These are phyloP conservation scores for Graphium sp. DNA, from an alignment of 2,329 filamentous ascomycete genomes.

Conservation along the genomic window DNA sequence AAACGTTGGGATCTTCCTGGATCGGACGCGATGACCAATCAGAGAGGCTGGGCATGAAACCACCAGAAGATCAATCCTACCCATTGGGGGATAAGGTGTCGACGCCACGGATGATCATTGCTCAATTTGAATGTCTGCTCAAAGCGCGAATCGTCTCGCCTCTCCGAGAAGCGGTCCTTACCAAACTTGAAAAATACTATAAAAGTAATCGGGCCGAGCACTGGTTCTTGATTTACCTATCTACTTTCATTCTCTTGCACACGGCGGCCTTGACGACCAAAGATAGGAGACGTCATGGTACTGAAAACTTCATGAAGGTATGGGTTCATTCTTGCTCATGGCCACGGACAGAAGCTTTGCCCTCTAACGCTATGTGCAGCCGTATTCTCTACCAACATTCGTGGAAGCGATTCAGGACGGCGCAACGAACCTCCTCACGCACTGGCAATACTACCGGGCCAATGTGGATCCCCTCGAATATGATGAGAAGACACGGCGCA, in stretches of 20 bases:
- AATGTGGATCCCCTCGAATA: constrained; percentile 12
- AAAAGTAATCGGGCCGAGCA: constrained; percentile 12
- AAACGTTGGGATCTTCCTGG: constrained; percentile 25
- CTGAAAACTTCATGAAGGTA: constrained; percentile 14
- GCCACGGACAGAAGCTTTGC: constrained; percentile 1
- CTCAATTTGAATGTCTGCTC: constrained; percentile 26
- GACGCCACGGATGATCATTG: constrained; percentile 24
- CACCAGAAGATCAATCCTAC: constrained; percentile 17
- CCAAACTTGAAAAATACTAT: constrained; percentile 16
- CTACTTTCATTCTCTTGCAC: constrained; percentile 6
- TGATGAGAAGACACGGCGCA: constrained; percentile 10
- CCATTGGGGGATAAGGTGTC: constrained; percentile 20
- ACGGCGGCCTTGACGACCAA: constrained; percentile 19
- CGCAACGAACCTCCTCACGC: constrained; percentile 25
- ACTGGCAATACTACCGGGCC: constrained; percentile 34
- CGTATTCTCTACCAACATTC: constrained; percentile 20
- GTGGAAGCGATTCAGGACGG: constrained; percentile 26
- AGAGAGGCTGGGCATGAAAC: constrained; percentile 20
- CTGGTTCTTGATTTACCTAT: constrained; percentile 6
- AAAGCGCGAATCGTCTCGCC: constrained; percentile 16
- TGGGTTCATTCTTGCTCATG: constrained; percentile 4
- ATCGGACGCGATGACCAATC: constrained; percentile 21
- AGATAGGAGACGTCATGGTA: constrained; percentile 24
- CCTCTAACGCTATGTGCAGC: constrained; percentile 7
- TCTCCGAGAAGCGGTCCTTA: constrained; percentile 15